Percentiles rank a stretch among this genome's conserved stretches.
Conservation (phyloP, 2,329 filamentous ascomycete genomes). For the Colletotrichum paranaense region DNA sequence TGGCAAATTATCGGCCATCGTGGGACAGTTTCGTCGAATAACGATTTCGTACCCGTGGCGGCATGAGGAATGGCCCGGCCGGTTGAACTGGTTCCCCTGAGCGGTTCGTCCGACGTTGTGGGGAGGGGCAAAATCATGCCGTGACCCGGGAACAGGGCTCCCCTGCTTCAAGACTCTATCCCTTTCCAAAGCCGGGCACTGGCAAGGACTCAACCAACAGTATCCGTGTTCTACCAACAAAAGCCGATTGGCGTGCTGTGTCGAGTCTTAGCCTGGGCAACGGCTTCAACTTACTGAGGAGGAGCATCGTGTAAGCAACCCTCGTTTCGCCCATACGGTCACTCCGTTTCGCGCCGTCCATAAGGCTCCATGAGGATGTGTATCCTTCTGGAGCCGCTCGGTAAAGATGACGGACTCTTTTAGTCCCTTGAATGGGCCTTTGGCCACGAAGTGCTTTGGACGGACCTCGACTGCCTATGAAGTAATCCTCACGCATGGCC, state of each 20-base stretch:
- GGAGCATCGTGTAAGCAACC: not conserved
- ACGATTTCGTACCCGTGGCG: not conserved
- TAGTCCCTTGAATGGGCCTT: not conserved
- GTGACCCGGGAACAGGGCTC: not conserved
- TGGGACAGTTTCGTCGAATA: not conserved
- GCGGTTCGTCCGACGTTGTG: slow-evolving; percentile 27
- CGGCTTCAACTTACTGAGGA: not conserved
- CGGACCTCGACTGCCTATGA: not conserved
- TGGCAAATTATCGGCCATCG: not conserved
- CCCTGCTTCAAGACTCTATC: not conserved
- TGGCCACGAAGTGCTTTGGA: not conserved
- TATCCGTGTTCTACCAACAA: not conserved
- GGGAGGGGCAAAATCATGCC: not conserved
- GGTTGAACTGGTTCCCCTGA: slow-evolving; percentile 6
- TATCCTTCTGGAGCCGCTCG: not conserved
- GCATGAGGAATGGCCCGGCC: not conserved
- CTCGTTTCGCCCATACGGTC: not conserved
- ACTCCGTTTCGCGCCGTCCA: not conserved
- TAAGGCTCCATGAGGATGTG: slow-evolving; percentile 2
- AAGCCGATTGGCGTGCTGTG: not conserved
- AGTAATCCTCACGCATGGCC: too few relatives aligned
- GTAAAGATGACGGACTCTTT: slow-evolving; percentile 1
- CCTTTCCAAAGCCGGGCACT: not conserved
- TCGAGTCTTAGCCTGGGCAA: not conserved
- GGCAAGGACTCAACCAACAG: not conserved